These are phyloP conservation scores for Suillus subalutaceus DNA, from an alignment of 768 basidiomycete genomes.

Conservation along the genomic window DNA sequence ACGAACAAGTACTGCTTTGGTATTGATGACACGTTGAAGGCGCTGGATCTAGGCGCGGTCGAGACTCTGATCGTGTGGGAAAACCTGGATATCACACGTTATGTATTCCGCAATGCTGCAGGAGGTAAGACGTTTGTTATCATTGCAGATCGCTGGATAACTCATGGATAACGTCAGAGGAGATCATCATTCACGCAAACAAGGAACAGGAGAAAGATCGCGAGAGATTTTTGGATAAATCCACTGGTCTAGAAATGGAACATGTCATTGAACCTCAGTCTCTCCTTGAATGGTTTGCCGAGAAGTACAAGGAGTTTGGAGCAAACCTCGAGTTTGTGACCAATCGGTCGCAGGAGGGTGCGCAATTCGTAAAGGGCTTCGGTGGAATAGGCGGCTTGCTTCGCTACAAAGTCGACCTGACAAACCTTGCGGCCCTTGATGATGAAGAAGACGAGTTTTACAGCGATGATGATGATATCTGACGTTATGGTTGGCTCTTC, in stretches of 20 bases:
- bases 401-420: constrained; percentile 97
- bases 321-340: constrained; percentile 95
- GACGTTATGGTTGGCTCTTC: constrained; percentile 85
- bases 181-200: constrained; percentile 74
- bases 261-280: constrained; percentile 77
- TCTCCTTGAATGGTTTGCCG: constrained; percentile 97
- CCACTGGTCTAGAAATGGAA: constrained; percentile 96
- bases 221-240: constrained; percentile 94
- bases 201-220: constrained; percentile 91
- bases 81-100: constrained; percentile 89
- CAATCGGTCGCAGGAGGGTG: constrained; percentile 95
- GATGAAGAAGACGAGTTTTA: constrained; percentile 89
- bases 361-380: constrained; percentile 98
- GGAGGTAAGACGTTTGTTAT: constrained; percentile 55
- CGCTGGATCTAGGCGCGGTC: constrained; percentile 92
- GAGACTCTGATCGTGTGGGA: constrained; percentile 99
- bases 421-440: constrained; percentile 71
- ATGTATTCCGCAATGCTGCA: constrained; percentile 88
- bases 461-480: constrained; percentile 72
- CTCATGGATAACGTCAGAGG: constrained; percentile 53
- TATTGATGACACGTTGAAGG: constrained; percentile 95
- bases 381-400: constrained; percentile 96
- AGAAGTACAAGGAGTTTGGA: constrained; percentile 98
- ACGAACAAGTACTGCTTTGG: constrained; percentile 97
- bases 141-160: not conserved